phyloP scores from a whole-genome alignment of 2,329 filamentous ascomycete genomes.

The Aspergillus melleus region DNA sequence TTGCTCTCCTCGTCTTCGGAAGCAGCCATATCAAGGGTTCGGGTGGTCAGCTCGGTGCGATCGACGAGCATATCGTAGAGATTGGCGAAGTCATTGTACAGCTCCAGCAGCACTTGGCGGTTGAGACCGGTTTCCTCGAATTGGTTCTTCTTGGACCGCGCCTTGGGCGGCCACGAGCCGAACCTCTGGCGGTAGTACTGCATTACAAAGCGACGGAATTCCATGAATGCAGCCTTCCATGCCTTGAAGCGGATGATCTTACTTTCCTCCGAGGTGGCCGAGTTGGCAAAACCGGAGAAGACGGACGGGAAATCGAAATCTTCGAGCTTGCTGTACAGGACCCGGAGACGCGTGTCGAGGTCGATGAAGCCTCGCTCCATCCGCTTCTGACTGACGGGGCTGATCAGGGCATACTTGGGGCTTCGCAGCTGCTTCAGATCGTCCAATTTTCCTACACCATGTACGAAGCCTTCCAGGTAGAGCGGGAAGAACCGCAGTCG shows the following conservation, averaged over 20 bases:
- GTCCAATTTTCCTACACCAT: conserved; percentile 82
- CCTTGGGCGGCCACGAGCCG: conserved; percentile 86
- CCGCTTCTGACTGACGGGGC: conserved; percentile 69
- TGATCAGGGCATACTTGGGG: conserved; percentile 70
- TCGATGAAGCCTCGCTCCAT: conserved; percentile 81
- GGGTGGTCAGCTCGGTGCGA: conserved; percentile 72
- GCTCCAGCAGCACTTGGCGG: conserved; percentile 72
- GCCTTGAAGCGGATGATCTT: conserved; percentile 78
- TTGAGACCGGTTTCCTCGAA: conserved; percentile 86
- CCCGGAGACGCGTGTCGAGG: conserved; percentile 69
- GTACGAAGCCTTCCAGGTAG: conserved; percentile 89
- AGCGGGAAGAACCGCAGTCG: conserved; percentile 77
- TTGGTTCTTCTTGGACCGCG: conserved; percentile 85
- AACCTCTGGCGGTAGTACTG: conserved; percentile 68
- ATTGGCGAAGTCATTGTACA: conserved; percentile 83
- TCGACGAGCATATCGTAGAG: conserved; percentile 90
- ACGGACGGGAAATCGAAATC: conserved; percentile 90
- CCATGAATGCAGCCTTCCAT: conserved; percentile 74
- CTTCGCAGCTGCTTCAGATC: conserved; percentile 69
- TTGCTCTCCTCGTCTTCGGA: conserved; percentile 49
- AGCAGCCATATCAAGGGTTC: conserved; percentile 68
- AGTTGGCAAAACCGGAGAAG: conserved; percentile 84
- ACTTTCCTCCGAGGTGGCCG: conserved; percentile 73
- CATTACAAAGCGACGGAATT: conserved; percentile 72
- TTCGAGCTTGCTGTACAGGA: conserved; percentile 71